Conservation (phyloP, 495 filamentous ascomycete species). For the Aspergillus olivimuriae region DNA sequence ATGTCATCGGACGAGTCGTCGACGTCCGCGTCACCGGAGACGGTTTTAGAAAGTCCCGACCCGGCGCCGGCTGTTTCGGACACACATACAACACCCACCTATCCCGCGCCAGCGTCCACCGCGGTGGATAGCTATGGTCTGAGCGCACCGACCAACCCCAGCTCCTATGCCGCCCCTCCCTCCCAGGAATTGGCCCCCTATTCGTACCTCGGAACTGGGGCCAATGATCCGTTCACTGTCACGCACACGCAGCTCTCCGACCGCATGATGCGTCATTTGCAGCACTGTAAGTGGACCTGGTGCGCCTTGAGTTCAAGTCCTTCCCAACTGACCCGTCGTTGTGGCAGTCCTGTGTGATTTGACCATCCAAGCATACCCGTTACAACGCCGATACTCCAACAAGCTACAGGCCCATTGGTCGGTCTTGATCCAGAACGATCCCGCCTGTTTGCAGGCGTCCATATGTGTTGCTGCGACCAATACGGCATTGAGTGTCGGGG, state of each 20-base stretch:
- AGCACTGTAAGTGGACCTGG: conserved; percentile 28
- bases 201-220: conserved; percentile 27
- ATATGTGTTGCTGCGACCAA: conserved; percentile 41
- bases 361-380: conserved; percentile 35
- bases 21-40: not conserved
- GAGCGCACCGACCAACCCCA: conserved; percentile 1
- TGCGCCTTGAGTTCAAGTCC: not conserved
- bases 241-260: conserved; percentile 37
- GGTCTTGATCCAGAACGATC: conserved; percentile 33
- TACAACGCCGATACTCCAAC: conserved; percentile 32
- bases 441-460: conserved; percentile 35
- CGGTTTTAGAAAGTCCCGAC: not conserved
- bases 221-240: conserved; percentile 37
- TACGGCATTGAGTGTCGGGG: conserved; percentile 31
- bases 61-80: not conserved
- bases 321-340: conserved; percentile 1
- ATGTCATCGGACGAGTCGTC: not conserved
- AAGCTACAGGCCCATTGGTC: conserved; percentile 39
- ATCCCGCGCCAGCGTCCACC: not conserved
- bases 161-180: conserved; percentile 8
- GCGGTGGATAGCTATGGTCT: not conserved
- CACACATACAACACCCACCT: not conserved
- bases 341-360: conserved; percentile 35
- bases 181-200: conserved; percentile 16
- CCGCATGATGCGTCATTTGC: conserved; percentile 38